phyloP scores from a whole-genome alignment of 1,284 basidiomycete species.

The Volvariella surrecta region DNA sequence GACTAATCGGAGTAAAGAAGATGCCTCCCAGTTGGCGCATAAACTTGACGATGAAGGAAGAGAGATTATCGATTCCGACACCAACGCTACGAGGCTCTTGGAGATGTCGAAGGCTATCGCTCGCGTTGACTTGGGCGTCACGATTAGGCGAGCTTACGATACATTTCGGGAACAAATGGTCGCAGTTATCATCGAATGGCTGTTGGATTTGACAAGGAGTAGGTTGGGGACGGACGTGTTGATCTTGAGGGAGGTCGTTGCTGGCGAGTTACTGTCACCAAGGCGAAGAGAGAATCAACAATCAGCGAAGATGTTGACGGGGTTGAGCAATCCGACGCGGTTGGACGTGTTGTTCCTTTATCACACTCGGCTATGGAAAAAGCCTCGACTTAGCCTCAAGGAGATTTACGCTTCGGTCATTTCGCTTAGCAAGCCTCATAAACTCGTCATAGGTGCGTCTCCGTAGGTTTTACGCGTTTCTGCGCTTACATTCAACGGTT shows the following conservation, averaged over 20 bases:
- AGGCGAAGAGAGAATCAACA: conserved; percentile 39
- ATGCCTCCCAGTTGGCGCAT: conserved; percentile 59
- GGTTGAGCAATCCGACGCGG: conserved; percentile 48
- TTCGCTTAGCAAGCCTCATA: conserved; percentile 67
- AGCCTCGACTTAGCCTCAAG: conserved; percentile 70
- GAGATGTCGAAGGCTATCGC: conserved; percentile 76
- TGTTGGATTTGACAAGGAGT: conserved; percentile 74
- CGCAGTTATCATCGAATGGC: conserved; percentile 78
- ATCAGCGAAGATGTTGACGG: conserved; percentile 30
- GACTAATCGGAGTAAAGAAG: conserved; percentile 49
- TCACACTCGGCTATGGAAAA: conserved; percentile 81
- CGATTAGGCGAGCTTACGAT: conserved; percentile 82
- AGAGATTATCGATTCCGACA: conserved; percentile 77
- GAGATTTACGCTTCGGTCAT: conserved; percentile 78
- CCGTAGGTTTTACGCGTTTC: conserved; percentile 12
- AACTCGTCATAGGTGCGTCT: conserved; percentile 66
- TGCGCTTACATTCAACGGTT: conserved; percentile 5
- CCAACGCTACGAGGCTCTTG: conserved; percentile 61
- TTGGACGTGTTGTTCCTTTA: conserved; percentile 73
- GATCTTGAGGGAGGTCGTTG: conserved; percentile 65
- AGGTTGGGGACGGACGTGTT: conserved; percentile 60
- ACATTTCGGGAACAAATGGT: conserved; percentile 87
- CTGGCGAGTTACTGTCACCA: conserved; percentile 59
- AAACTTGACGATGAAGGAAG: conserved; percentile 80
- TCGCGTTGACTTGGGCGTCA: conserved; percentile 89